phyloP scores from a whole-genome alignment of 2,329 filamentous ascomycete genomes.

The Fusarium austroafricanum region DNA sequence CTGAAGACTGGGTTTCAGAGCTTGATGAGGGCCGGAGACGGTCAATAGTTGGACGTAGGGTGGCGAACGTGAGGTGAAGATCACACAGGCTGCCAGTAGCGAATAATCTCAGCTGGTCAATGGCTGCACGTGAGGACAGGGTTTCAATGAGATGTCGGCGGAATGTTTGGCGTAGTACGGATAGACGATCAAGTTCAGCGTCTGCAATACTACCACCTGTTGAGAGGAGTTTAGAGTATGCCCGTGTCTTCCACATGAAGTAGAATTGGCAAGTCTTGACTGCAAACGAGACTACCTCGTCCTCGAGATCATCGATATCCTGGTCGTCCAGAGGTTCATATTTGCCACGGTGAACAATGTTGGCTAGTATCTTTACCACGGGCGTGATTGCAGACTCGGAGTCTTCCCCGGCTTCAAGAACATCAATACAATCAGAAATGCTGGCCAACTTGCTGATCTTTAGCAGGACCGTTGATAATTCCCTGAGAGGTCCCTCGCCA shows the following conservation, averaged over 20 bases:
- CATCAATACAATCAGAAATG: conserved; percentile 80
- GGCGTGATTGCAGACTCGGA: conserved; percentile 59
- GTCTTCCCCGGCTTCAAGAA: conserved; percentile 73
- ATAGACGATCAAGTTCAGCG: conserved; percentile 70
- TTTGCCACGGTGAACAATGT: conserved; percentile 79
- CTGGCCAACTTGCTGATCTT: conserved; percentile 85
- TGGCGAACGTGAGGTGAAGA: conserved; percentile 81
- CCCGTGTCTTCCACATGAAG: conserved; percentile 91
- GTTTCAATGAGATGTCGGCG: conserved; percentile 73
- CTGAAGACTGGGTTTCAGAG: conserved; percentile 38
- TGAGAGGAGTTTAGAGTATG: conserved; percentile 66
- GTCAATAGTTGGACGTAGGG: conserved; percentile 69
- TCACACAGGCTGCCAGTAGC: conserved; percentile 84
- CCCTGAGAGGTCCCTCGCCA: conserved; percentile 71
- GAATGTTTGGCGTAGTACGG: conserved; percentile 66
- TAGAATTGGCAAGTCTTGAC: conserved; percentile 86
- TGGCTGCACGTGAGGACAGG: conserved; percentile 73
- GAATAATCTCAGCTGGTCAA: conserved; percentile 82
- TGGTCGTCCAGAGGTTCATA: conserved; percentile 76
- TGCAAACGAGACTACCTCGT: conserved; percentile 79
- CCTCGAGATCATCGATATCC: conserved; percentile 80
- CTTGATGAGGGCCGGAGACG: conserved; percentile 49
- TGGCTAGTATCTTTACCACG: conserved; percentile 76
- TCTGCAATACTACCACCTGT: conserved; percentile 67
- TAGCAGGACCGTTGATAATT: conserved; percentile 78